These are phyloP conservation scores for Pseudovirgaria hyperparasitica DNA, from an alignment of 2,329 filamentous ascomycete genomes.

Conservation along the genomic window DNA sequence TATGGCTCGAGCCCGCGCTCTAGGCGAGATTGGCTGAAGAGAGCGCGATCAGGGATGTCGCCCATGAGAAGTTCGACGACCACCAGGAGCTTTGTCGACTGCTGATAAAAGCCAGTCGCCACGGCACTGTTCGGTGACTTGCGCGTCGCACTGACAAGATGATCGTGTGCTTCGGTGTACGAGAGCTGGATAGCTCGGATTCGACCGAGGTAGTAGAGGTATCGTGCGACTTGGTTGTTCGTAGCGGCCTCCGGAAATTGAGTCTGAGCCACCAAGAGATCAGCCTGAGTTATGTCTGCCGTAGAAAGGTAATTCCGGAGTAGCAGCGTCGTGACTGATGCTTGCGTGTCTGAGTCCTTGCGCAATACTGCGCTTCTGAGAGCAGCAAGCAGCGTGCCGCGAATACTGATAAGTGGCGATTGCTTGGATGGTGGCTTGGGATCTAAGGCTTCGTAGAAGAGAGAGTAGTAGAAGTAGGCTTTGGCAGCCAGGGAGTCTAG, in stretches of 20 bases:
- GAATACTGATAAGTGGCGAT: constrained; percentile 75
- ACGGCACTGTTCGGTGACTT: constrained; percentile 86
- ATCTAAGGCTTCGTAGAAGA: constrained; percentile 85
- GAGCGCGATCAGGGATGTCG: constrained; percentile 88
- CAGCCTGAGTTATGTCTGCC: constrained; percentile 92
- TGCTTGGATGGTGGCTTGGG: constrained; percentile 81
- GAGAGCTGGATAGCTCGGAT: constrained; percentile 93
- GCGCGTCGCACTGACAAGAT: constrained; percentile 82
- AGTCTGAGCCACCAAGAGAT: constrained; percentile 89
- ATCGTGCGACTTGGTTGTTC: constrained; percentile 96
- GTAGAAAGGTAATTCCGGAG: constrained; percentile 93
- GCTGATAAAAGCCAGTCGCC: constrained; percentile 89
- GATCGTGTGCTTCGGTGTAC: constrained; percentile 93
- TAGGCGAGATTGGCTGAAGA: constrained; percentile 80
- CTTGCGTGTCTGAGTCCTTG: constrained; percentile 95
- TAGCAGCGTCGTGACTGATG: constrained; percentile 85
- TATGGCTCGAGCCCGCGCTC: constrained; percentile 86
- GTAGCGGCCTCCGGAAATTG: constrained; percentile 88
- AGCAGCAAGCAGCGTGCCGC: constrained; percentile 73
- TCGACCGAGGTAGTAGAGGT: constrained; percentile 92
- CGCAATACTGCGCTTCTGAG: constrained; percentile 90
- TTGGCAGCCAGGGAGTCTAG: constrained; percentile 88
- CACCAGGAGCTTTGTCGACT: constrained; percentile 88
- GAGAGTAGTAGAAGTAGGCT: constrained; percentile 94
- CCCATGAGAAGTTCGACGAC: constrained; percentile 97